Evolutionary conservation across 805 yeast genomes (phyloP), one percentile per base, ranked within the genome.

Genomic region (Sugiyamaella boreocaroliniensis): DNA sequence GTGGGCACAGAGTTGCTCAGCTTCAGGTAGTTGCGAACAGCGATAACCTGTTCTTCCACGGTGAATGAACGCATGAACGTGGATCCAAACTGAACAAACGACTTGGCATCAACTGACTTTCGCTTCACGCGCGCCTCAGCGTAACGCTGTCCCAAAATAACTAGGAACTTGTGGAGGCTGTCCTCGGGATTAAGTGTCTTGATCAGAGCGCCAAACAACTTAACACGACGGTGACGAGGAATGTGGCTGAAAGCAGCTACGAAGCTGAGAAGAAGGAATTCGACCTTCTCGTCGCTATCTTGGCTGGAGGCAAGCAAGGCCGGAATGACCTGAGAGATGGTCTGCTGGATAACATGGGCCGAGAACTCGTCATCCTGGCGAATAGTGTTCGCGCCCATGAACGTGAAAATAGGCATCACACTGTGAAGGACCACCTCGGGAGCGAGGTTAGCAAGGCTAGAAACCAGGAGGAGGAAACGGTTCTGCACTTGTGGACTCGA

Each of bases 331-430:
- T 86, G 83, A 19, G 85, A 72, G 48, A 93, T 85, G 1, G 99
- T 92, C 66, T 88, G 93, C 63, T 89, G 95, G 57, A 93, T 89
- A 45, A 90, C 97, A 59, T 86, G 86, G 32, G 85, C 85, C 0
- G 97, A 89, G 64, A 87, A 92, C 65, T 89, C 97, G 68, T 93
- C 98, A 68, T 93, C 99, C 70, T 93, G 97, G 63, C 96, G 84
- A 49, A 93, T 80, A 12, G 97, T 90, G 64, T 89, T 95, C 11
- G 98, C 96, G 55, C 99, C 99, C 98, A 93, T 93, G 63, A 93
- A 93, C 1, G 99, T 93, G 74, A 93, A 93, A 49, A 93, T 92
- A n/a, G 99, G 99, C 99, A 93, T 93, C 8, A 93, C 96, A 1
- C 97, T 86, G 70, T 93, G 98, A 50, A 93, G 73, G 29, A 93